Base-by-base conservation (phyloP, 208 protist species). In the Wallacemonas sp. region DNA sequence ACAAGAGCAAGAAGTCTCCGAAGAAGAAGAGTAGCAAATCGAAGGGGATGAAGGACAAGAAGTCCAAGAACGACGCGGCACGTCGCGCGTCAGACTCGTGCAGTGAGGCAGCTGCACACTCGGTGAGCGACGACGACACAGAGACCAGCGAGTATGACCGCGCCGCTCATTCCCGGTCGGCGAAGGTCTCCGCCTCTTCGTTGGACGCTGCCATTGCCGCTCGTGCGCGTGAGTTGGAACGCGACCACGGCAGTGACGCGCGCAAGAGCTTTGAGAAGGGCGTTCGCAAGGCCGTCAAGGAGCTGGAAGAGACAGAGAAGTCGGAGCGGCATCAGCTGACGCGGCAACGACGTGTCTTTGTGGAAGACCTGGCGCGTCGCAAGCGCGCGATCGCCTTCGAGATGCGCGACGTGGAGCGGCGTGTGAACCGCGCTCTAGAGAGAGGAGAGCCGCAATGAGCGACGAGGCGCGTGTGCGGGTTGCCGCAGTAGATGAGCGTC, bases 201-300 rank as follows among this genome's bases (percentile, higher is more conserved):
- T 19, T 57, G 10, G 50, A 57, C 50, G 50, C 50, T 4, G 50
- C 29, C 32, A 57, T 57, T n/a, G 50, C 50, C 17, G 9, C 29
- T n/a, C 26, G 54, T 15, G 37, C 37, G 5, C 48, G 46, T 19
- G 29, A 46, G 48, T 55, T 27, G 32, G 60, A 39, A 24, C 54
- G 10, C 29, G 21, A 24, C 44, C 55, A 17, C 24, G 50, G 1
- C 17, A 33, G n/a, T 37, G 85, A 83, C 45, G 73, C 80, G 24
- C 50, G 61, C 33, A 75, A 75, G 65, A 32, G 44, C 2, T 55
- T 75, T 0, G 57, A 75, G 3, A 85, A 86, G 66, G 48, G 76
- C 19, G 44, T 83, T 10, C 24, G 34, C 8, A 21, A 39, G 21
- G 45, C 63, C 0, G 81, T 79, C 38, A 76, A 76, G 9, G 74